Evolutionary conservation across 345 rosid species (phyloP), one percentile per base, ranked within the genome.

Genomic region (Camelina laxa): DNA sequence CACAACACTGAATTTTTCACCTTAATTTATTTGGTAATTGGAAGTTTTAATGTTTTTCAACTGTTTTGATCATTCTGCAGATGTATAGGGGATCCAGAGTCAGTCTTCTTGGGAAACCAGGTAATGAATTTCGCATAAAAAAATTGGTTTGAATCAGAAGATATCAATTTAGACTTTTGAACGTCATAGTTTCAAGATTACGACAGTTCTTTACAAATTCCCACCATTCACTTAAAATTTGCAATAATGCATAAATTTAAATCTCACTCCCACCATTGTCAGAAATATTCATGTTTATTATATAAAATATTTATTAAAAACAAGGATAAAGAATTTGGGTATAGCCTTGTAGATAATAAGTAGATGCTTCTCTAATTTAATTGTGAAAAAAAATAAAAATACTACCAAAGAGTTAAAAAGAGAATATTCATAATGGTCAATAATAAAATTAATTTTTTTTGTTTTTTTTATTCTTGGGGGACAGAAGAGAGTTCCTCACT

Each of bases 41-140:
- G 21, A 27, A 22, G 27, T 10, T 45, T 14, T 10, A 61, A 53
- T 50, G 2, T 53, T 33, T 60, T 19, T 44, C 5, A 4, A 22
- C 41, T 53, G 50, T 69, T 55, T 69, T 70, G 59, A 47, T 76
- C 31, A 36, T 56, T 24, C 19, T 21, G 20, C 65, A 78, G 81
- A 78, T 78, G 81, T 78, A 78, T 67, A 78, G 81, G 62, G 81
- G 81, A 60, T 66, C 81, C 62, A 78, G 39, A 51, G 51, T 50
- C 57, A 50, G 73, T 60, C 73, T 59, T 58, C 62, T 65, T 50
- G 73, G 69, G 7, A 66, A 63, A 66, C 62, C 44, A 42, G 81
- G 81, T 77, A 70, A 44, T 21, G 6, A 50, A 12, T 27, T 16
- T 36, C 19, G 7, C 41, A 17, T 42, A 2, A 31, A 44, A 9